Conservation (phyloP, 805 yeast genomes). For the Yamadazyma tumulicola region DNA sequence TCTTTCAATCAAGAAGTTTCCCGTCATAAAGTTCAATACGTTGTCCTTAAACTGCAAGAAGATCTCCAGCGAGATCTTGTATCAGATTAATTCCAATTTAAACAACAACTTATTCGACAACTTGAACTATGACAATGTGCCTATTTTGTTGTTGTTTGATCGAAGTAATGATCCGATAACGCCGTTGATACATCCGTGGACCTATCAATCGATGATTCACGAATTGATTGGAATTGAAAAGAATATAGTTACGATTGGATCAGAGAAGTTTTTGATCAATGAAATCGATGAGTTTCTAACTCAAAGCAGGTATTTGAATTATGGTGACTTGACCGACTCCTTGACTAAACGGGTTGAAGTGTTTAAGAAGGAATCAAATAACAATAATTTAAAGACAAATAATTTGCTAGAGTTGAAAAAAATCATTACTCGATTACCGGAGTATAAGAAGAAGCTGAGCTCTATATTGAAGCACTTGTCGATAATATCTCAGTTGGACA, state of each 20-base stretch:
- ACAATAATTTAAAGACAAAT: conserved; percentile 59
- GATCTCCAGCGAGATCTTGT: conserved; percentile 63
- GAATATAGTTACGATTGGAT: conserved; percentile 69
- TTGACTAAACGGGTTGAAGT: conserved; percentile 80
- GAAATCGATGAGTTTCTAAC: conserved; percentile 72
- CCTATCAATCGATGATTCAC: conserved; percentile 96
- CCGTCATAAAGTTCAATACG: conserved; percentile 73
- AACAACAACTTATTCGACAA: conserved; percentile 64
- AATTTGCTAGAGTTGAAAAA: conserved; percentile 87
- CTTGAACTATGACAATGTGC: conserved; percentile 64
- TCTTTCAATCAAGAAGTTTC: conserved; percentile 71
- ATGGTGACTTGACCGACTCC: conserved; percentile 90
- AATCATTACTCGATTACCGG: conserved; percentile 91
- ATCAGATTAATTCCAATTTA: conserved; percentile 51
- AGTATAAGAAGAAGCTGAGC: conserved; percentile 80
- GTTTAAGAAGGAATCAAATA: conserved; percentile 78
- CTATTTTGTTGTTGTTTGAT: conserved; percentile 73
- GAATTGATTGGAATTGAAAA: conserved; percentile 81
- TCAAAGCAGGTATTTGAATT: conserved; percentile 82
- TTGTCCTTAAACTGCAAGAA: conserved; percentile 62
- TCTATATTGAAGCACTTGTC: conserved; percentile 92
- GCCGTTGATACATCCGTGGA: conserved; percentile 93
- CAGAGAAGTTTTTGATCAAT: conserved; percentile 46
- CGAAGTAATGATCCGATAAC: conserved; percentile 90
- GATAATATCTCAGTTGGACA: conserved; percentile 80